A percentile compares a stretch with the other conserved stretches of the same genome.
These are phyloP conservation scores for Wickerhamiella shivajii DNA, from an alignment of 805 yeast species.

Conservation along the genomic window DNA sequence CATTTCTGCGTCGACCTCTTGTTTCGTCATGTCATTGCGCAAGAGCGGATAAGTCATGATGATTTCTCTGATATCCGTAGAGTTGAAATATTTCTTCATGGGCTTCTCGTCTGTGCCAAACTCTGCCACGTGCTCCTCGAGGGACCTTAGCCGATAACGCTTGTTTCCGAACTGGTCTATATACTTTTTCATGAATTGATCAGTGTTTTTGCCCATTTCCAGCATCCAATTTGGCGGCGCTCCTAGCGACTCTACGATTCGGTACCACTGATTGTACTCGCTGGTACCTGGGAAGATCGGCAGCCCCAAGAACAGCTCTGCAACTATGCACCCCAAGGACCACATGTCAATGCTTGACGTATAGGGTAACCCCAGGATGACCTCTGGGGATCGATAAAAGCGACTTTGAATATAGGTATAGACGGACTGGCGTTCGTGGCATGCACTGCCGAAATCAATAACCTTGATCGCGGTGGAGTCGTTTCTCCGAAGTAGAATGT, in stretches of 20 bases:
- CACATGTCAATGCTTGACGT: conserved; percentile 92
- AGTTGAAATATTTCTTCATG: conserved; percentile 70
- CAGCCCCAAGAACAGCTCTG: conserved; percentile 78
- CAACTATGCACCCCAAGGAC: conserved; percentile 89
- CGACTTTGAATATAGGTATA: conserved; percentile 88
- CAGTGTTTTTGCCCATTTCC: conserved; percentile 80
- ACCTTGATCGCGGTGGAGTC: conserved; percentile 80
- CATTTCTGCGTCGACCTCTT: conserved; percentile 51
- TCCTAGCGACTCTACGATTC: conserved; percentile 73
- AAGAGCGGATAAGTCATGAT: conserved; percentile 53
- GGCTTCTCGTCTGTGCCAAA: conserved; percentile 45
- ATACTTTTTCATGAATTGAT: conserved; percentile 45
- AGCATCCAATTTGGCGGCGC: conserved; percentile 91
- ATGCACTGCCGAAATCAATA: conserved; percentile 92
- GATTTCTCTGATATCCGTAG: conserved; percentile 51
- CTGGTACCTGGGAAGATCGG: conserved; percentile 93
- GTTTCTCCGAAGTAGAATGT: conserved; percentile 63
- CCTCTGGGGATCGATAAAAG: conserved; percentile 91
- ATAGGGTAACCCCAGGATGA: conserved; percentile 79
- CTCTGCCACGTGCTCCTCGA: conserved; percentile 37
- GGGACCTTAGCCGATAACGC: conserved; percentile 31
- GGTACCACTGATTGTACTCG: conserved; percentile 76
- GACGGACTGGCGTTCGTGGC: conserved; percentile 78
- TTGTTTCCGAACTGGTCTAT: conserved; percentile 26
- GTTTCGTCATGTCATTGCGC: conserved; percentile 23